These are phyloP conservation scores for Calonectria pauciramosa DNA, from an alignment of 2,329 filamentous ascomycete species.

Conservation along the genomic window DNA sequence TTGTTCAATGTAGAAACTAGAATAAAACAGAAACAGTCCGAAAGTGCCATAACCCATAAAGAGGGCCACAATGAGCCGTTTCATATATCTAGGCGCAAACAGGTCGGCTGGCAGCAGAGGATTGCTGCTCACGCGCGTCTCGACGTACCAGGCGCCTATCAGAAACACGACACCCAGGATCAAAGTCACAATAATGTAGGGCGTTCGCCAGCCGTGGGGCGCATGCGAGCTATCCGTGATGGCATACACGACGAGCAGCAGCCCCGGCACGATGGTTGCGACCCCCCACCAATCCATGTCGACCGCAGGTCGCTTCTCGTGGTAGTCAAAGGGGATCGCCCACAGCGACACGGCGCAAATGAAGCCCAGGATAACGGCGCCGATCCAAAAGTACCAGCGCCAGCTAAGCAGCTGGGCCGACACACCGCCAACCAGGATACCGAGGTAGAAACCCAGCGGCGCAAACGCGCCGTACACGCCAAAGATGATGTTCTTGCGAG, in stretches of 20 bases:
- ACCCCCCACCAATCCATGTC: slow-evolving; percentile 74
- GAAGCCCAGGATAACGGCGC: slow-evolving; percentile 59
- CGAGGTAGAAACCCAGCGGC: slow-evolving; percentile 71
- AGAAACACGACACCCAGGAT: slow-evolving; percentile 68
- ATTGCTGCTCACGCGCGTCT: slow-evolving; percentile 70
- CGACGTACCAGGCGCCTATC: slow-evolving; percentile 69
- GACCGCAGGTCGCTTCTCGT: slow-evolving; percentile 38
- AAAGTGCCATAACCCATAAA: slow-evolving; percentile 67
- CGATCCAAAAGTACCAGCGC: slow-evolving; percentile 81
- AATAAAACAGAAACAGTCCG: slow-evolving; percentile 74
- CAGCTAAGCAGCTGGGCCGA: slow-evolving; percentile 72
- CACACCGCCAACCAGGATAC: slow-evolving; percentile 77
- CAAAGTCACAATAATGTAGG: slow-evolving; percentile 74
- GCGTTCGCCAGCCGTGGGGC: slow-evolving; percentile 72
- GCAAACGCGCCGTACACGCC: slow-evolving; percentile 71
- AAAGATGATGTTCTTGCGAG: slow-evolving; percentile 78
- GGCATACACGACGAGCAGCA: slow-evolving; percentile 76
- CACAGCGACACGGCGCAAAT: slow-evolving; percentile 61
- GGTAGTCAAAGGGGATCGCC: slow-evolving; percentile 53
- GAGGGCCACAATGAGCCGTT: slow-evolving; percentile 66
- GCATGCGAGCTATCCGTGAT: slow-evolving; percentile 77
- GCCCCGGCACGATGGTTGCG: slow-evolving; percentile 66
- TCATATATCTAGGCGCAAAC: slow-evolving; percentile 71
- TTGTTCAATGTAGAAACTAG: slow-evolving; percentile 72
- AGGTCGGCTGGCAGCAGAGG: slow-evolving; percentile 75